A percentile compares a stretch with the other conserved stretches of the same genome.
Evolutionary conservation across 106 monocot genomes (phyloP).

Genomic region (Dendrobium catenatum): DNA sequence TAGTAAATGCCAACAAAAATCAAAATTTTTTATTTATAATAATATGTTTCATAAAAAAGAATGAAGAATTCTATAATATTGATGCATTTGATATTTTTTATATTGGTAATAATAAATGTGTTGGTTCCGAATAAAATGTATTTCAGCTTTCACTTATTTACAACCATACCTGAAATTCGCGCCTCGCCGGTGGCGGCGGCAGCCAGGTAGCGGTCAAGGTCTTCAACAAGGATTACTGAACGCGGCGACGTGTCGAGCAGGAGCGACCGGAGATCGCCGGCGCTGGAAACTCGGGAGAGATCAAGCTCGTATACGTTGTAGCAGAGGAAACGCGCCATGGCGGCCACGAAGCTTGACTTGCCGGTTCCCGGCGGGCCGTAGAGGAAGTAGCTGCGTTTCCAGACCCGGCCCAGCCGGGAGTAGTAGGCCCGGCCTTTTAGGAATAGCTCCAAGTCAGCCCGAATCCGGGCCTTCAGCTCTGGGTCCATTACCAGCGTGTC

Average conservation of each 20-base stretch:
- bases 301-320: constrained; percentile 73
- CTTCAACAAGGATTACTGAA: constrained; percentile 64
- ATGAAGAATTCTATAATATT: no score
- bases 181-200: constrained; percentile 5
- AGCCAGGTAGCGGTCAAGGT: constrained; percentile 47
- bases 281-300: constrained; percentile 16
- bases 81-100: no score
- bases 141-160: no score
- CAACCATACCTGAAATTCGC: neutral
- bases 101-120: no score
- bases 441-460: constrained; percentile 46
- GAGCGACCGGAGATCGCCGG: constrained; percentile 29
- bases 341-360: constrained; percentile 61
- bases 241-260: constrained; percentile 44
- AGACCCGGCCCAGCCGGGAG: constrained; percentile 48
- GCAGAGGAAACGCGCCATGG: constrained; percentile 58
- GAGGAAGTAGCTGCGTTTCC: constrained; percentile 74
- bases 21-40: no score
- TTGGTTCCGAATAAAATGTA: no score
- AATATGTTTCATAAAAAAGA: no score
- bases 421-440: constrained; percentile 51
- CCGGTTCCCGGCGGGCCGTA: constrained; percentile 71
- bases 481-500: constrained; percentile 55
- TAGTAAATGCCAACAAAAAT: no score
- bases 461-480: constrained; percentile 43